Evolutionary conservation across 352 stramenopile species (phyloP).

Genomic region (Phytophthora macrochlamydospora): DNA sequence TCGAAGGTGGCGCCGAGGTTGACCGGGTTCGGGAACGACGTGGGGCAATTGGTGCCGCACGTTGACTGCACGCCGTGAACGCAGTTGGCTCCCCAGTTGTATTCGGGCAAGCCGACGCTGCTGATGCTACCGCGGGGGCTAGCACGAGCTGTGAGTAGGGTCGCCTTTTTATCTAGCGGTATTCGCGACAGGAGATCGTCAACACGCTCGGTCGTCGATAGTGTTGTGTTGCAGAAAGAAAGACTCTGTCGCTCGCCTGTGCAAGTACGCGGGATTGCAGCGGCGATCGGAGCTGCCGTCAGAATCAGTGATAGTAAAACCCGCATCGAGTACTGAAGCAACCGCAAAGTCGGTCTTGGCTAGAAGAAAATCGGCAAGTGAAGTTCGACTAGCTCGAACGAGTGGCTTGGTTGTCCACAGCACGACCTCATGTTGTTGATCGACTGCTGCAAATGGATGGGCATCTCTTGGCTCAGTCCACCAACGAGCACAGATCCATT

Average conservation of each 20-base stretch:
- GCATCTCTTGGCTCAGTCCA: too few relatives aligned
- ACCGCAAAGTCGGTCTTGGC: too few relatives aligned
- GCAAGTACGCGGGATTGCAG: constrained; percentile 51
- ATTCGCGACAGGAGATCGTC: constrained; percentile 70
- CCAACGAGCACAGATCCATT: too few relatives aligned
- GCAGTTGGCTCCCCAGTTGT: constrained; percentile 23
- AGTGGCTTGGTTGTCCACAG: too few relatives aligned
- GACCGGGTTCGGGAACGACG: constrained; percentile 88
- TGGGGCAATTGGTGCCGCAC: constrained; percentile 68
- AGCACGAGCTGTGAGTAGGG: constrained; percentile 63
- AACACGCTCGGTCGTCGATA: constrained; percentile 57
- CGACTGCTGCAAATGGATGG: too few relatives aligned
- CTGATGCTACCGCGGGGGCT: constrained; percentile 62
- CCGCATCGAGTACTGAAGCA: too few relatives aligned
- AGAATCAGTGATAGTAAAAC: too few relatives aligned
- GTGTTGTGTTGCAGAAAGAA: constrained; percentile 74
- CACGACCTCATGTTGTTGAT: too few relatives aligned
- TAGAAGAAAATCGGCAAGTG: too few relatives aligned
- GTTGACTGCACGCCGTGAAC: constrained; percentile 90
- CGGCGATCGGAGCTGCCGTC: neutral
- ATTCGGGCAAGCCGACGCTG: constrained; percentile 73
- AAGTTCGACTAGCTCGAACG: too few relatives aligned
- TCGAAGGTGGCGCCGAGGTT: too few relatives aligned
- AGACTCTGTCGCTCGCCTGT: constrained; percentile 26
- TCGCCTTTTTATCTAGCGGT: constrained; percentile 59